phyloP scores from a whole-genome alignment of 345 rosid genomes.

The Acer yangbiense region DNA sequence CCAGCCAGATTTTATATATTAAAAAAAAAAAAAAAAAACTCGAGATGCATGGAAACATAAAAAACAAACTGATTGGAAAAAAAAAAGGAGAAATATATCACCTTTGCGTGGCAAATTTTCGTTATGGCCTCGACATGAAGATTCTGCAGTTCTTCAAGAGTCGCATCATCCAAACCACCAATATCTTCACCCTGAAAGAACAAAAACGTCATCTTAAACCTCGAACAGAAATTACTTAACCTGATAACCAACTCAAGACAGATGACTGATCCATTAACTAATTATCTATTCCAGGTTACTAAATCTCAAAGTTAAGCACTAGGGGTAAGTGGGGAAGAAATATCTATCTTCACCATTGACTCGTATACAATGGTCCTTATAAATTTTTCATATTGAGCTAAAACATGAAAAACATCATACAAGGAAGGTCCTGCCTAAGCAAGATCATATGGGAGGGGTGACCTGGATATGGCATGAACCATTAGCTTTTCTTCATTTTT shows the following conservation, averaged over 20 bases:
- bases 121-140: constrained; percentile 61
- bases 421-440: neutral
- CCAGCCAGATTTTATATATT: neutral
- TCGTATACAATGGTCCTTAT: neutral
- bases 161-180: constrained; percentile 36
- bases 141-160: constrained; percentile 61
- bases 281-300: neutral
- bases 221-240: neutral
- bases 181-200: constrained; percentile 58
- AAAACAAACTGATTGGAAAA: neutral
- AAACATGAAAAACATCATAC: neutral
- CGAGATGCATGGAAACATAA: neutral
- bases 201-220: neutral
- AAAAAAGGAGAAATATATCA: constrained; percentile 15
- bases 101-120: constrained; percentile 59
- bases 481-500: neutral
- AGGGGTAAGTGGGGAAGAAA: neutral
- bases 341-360: neutral
- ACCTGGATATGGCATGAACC: neutral
- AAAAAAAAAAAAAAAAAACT: too few species aligned
- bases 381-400: neutral
- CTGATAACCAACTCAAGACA: neutral
- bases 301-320: neutral
- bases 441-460: neutral
- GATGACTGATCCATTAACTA: neutral